Evolutionary conservation across 2,329 filamentous ascomycete genomes (phyloP), one percentile per base, ranked within the genome.

Genomic region (Penicillium italicum): DNA sequence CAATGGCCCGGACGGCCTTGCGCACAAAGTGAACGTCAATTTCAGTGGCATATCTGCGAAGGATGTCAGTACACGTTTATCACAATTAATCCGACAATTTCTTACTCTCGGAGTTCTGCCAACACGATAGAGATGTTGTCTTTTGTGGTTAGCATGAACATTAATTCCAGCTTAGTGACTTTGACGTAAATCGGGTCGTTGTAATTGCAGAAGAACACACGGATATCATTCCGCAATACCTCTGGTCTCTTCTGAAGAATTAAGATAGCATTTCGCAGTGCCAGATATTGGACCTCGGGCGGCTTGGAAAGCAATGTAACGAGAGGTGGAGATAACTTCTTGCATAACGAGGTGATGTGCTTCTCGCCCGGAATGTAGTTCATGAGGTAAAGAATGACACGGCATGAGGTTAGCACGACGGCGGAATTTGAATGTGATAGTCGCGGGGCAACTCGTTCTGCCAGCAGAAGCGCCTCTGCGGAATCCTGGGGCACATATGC

Each of bases 121-220:
- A 99, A 76, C 1, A 99, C 94, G 70, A 97, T 91, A 46, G 91
- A 88, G 65, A 99, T 99, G 72, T 99, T 99, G 67, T 87, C 89
- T 74, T 97, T 91, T 33, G 85, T 96, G 8, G 94, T 94, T 57
- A 99, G 83, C 94, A 97, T 99, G 75, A 99, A 99, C 63, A 99
- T 97, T 65, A 99, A 83, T 76, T 99, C 94, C 47, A 99, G 82
- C 76, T 99, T 99, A 16, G 94, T 99, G 49, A 99, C 94, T 75
- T 99, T 99, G 77, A 99, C 94, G 72, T 97, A 99, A 62, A 99
- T 99, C 0, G 94, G 94, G 70, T 99, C 94, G 73, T 99, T 99
- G 77, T 99, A 99, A 80, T 99, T 99, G 85, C 94, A 99, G 77
- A 99, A 99, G 77, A 99, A 99, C 31, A 99, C 94, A 44, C 94